Evolutionary conservation across 164 flowering plant genomes (phyloP).

Genomic region (Cinnamomum chago): DNA sequence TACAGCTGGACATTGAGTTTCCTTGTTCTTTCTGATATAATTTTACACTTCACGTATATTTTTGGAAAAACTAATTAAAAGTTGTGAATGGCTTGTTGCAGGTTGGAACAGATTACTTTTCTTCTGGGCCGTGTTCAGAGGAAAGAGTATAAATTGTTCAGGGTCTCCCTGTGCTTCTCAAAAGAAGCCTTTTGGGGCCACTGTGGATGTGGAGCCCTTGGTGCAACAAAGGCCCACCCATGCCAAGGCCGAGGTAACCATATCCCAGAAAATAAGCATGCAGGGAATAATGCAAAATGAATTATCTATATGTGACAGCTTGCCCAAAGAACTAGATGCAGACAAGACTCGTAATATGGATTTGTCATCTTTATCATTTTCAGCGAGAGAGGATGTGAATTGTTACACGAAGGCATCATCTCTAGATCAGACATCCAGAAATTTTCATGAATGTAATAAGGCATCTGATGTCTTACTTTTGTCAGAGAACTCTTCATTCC

Average conservation of each 20-base stretch:
- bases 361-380: slow-evolving; percentile 11
- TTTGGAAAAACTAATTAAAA: not conserved
- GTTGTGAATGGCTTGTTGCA: slow-evolving; percentile 26
- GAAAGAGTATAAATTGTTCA: slow-evolving; percentile 32
- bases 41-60: not conserved
- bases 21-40: too few species aligned
- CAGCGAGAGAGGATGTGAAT: slow-evolving; percentile 8
- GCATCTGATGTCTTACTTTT: not conserved
- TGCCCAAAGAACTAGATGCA: slow-evolving; percentile 2
- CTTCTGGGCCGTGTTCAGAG: slow-evolving; percentile 90
- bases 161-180: slow-evolving; percentile 22
- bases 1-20: not conserved
- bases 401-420: slow-evolving; percentile 16
- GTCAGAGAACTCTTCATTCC: not conserved
- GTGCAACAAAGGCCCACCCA: slow-evolving; percentile 19
- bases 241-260: not conserved
- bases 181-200: slow-evolving; percentile 24
- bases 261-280: too few species aligned
- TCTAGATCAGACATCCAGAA: slow-evolving; percentile 6
- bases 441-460: not conserved
- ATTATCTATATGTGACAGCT: slow-evolving; percentile 14
- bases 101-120: slow-evolving; percentile 90
- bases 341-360: slow-evolving; percentile 6
- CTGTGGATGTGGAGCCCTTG: slow-evolving; percentile 11
- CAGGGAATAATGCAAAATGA: slow-evolving; percentile 9